These are phyloP conservation scores for Teratosphaeria viscida DNA, from an alignment of 2,329 filamentous ascomycete genomes.

Conservation along the genomic window DNA sequence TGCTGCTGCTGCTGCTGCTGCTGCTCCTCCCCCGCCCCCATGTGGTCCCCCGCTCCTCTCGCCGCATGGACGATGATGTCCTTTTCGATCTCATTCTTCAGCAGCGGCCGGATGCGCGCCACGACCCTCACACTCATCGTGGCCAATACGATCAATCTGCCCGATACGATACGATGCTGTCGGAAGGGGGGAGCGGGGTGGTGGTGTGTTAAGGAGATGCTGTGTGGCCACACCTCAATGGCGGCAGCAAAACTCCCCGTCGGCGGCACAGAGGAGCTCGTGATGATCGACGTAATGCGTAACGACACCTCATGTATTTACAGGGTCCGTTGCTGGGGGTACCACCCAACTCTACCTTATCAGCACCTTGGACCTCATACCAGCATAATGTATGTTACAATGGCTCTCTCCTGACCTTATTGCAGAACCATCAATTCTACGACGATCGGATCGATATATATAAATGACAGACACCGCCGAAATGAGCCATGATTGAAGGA, in stretches of 20 bases:
- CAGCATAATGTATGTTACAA: neutral
- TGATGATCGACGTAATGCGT: neutral
- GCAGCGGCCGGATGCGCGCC: constrained; percentile 77
- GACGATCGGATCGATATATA: too few relatives aligned
- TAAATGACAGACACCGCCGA: too few relatives aligned
- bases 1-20: neutral
- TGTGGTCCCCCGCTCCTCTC: constrained; percentile 38
- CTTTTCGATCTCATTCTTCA: constrained; percentile 74
- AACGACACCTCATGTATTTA: neutral
- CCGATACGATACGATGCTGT: neutral
- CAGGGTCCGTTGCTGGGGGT: neutral
- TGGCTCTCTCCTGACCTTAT: too few relatives aligned
- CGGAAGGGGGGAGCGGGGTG: too few relatives aligned
- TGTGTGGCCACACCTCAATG: neutral
- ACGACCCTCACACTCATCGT: constrained; percentile 65
- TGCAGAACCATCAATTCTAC: too few relatives aligned
- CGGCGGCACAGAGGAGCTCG: neutral
- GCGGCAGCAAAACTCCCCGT: neutral
- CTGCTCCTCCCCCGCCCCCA: constrained; percentile 11
- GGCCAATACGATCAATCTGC: neutral
- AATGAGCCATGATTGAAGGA: too few relatives aligned
- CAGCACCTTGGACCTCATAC: neutral
- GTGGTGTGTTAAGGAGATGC: neutral
- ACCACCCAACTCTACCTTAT: neutral
- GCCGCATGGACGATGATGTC: constrained; percentile 73